Percentiles rank a stretch among this genome's conserved stretches.
Evolutionary conservation across 2,329 filamentous ascomycete species (phyloP).

Genomic region (Botrytis sinoallii): DNA sequence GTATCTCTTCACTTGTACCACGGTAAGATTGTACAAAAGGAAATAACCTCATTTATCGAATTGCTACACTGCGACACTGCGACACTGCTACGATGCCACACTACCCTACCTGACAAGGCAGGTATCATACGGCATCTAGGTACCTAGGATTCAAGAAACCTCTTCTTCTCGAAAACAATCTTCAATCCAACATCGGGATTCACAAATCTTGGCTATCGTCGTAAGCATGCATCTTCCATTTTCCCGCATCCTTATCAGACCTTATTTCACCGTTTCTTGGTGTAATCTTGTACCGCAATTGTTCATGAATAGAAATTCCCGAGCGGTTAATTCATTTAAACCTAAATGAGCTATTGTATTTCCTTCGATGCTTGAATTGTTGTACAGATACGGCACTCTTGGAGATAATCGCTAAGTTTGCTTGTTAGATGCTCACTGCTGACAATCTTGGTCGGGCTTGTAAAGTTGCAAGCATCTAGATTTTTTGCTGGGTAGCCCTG

Average conservation of each 20-base stretch:
- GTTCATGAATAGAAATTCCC: not conserved
- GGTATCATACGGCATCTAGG: not conserved
- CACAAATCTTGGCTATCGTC: not conserved
- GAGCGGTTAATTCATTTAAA: conserved; percentile 14
- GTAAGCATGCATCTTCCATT: not conserved
- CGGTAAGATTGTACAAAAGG: not conserved
- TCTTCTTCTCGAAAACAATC: not conserved
- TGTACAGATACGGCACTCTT: not conserved
- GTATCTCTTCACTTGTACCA: not conserved
- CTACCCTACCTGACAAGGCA: not conserved
- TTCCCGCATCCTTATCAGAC: not conserved
- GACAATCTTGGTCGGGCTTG: not conserved
- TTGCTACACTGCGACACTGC: not conserved
- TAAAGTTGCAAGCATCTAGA: not conserved
- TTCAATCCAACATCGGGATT: not conserved
- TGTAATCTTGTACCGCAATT: not conserved
- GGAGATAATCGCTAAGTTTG: not conserved
- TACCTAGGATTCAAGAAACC: not conserved
- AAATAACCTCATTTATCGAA: conserved; percentile 3
- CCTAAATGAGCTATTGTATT: not conserved
- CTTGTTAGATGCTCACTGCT: not conserved
- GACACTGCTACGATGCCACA: not conserved
- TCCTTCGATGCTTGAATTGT: not conserved
- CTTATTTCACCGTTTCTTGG: not conserved
- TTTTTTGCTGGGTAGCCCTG: conserved; percentile 2